phyloP scores from a whole-genome alignment of 148 eudicot species.

The Camellia granthamiana region DNA sequence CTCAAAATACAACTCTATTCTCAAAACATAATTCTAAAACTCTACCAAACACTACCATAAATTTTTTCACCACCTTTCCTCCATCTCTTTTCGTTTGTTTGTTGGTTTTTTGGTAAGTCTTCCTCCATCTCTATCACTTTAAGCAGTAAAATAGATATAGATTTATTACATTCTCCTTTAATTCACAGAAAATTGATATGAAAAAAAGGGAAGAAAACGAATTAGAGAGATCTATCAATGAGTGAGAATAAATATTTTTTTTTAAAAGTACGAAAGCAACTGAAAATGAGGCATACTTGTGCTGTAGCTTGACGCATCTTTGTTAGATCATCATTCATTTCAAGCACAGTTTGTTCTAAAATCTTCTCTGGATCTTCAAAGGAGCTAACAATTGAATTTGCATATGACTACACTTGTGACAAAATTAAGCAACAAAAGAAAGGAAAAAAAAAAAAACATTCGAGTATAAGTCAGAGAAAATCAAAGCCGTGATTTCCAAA shows the following conservation, averaged over 20 bases:
- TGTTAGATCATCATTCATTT: constrained; percentile 92
- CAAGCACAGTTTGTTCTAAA: constrained; percentile 80
- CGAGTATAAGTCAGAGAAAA: constrained; percentile 4
- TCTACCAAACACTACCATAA: not conserved
- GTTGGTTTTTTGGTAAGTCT: no score
- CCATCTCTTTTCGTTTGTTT: not conserved
- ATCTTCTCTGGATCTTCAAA: constrained; percentile 99
- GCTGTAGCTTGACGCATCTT: constrained; percentile 99
- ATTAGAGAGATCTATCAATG: not conserved
- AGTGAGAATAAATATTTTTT: not conserved
- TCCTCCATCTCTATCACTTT: not conserved
- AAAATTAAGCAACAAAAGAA: constrained; percentile 11
- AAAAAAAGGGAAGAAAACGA: not conserved
- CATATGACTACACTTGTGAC: constrained; percentile 62
- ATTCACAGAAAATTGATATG: not conserved
- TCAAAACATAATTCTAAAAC: no score
- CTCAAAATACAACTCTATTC: no score
- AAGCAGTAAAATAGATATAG: not conserved
- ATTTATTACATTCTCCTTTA: not conserved
- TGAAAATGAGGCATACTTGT: constrained; percentile 48
- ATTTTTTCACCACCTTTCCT: constrained; percentile 8
- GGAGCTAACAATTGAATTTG: constrained; percentile 75
- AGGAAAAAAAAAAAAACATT: constrained; percentile 17
- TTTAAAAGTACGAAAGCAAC: not conserved
- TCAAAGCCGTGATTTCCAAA: constrained; percentile 1